These are phyloP conservation scores for Monosporozyma aerobia DNA, from an alignment of 805 yeast genomes.

Conservation along the genomic window DNA sequence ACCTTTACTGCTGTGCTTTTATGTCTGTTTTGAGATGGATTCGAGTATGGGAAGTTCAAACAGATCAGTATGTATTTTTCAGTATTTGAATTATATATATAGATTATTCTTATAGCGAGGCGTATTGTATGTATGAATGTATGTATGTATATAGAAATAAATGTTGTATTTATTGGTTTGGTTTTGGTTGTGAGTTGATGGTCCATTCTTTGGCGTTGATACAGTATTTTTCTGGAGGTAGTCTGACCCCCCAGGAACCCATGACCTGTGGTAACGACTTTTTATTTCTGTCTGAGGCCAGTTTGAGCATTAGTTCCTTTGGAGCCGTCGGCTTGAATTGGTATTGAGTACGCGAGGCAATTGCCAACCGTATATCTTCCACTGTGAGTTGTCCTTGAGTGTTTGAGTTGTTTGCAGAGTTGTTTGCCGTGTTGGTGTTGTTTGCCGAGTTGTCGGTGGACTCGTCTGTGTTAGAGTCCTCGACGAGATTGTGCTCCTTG, in stretches of 20 bases:
- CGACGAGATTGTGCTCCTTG: slow-evolving; percentile 31
- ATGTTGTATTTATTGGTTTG: not conserved
- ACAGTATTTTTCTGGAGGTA: slow-evolving; percentile 97
- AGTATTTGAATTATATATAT: not conserved
- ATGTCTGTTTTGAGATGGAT: no score
- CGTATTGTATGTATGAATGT: no score
- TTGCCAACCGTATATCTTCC: slow-evolving; percentile 87
- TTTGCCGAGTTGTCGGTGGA: slow-evolving; percentile 17
- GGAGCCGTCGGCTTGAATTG: slow-evolving; percentile 93
- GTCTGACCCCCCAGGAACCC: slow-evolving; percentile 81
- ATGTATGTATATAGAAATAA: no score
- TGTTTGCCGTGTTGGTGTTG: slow-evolving; percentile 9
- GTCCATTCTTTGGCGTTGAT: slow-evolving; percentile 48
- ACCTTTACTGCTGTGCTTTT: no score
- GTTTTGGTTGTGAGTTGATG: not conserved
- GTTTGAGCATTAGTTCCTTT: slow-evolving; percentile 78
- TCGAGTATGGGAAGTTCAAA: no score
- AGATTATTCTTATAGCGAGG: not conserved
- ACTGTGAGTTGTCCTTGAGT: slow-evolving; percentile 47
- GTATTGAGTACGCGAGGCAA: slow-evolving; percentile 87
- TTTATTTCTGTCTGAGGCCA: slow-evolving; percentile 87
- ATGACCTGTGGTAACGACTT: slow-evolving; percentile 85
- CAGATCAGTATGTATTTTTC: no score
- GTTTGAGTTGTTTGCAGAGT: not conserved
- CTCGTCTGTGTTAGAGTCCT: slow-evolving; percentile 13